These are phyloP conservation scores for Chrysoporthe deuterocubensis DNA, from an alignment of 2,329 filamentous ascomycete species.

Conservation along the genomic window DNA sequence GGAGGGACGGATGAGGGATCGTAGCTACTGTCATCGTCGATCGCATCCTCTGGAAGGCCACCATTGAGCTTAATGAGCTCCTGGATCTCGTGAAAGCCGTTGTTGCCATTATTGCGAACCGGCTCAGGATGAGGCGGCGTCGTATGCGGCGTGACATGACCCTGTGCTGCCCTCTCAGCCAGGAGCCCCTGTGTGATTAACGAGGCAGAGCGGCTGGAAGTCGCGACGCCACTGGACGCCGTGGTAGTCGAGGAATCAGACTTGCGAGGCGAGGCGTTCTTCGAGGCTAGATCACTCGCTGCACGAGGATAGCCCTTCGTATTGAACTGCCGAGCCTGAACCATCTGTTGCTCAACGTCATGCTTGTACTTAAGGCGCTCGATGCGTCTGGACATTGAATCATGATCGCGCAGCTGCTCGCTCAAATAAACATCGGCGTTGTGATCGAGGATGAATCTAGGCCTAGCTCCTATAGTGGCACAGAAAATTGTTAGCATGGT, in stretches of 20 bases:
- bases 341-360: slow-evolving; percentile 14
- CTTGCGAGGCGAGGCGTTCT: slow-evolving; percentile 2
- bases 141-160: slow-evolving; percentile 24
- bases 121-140: slow-evolving; percentile 20
- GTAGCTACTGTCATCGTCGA: slow-evolving; percentile 22
- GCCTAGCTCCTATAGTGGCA: background rate
- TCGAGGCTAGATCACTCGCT: background rate
- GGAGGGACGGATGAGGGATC: slow-evolving; percentile 4
- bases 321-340: slow-evolving; percentile 13
- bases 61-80: slow-evolving; percentile 24
- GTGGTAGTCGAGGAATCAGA: slow-evolving; percentile 17
- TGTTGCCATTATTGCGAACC: background rate
- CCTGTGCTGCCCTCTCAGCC: slow-evolving; percentile 15
- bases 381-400: slow-evolving; percentile 1
- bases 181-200: slow-evolving; percentile 24
- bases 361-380: background rate
- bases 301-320: slow-evolving; percentile 1
- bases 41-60: slow-evolving; percentile 24
- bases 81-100: slow-evolving; percentile 14
- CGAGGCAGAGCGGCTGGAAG: slow-evolving; percentile 19
- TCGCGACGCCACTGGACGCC: slow-evolving; percentile 18
- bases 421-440: slow-evolving; percentile 10
- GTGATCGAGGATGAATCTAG: slow-evolving; percentile 9
- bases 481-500: slow-evolving; percentile 12
- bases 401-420: slow-evolving; percentile 15